Conservation (phyloP, 2,329 filamentous ascomycete species). For the Drechslerella stenobrocha region DNA sequence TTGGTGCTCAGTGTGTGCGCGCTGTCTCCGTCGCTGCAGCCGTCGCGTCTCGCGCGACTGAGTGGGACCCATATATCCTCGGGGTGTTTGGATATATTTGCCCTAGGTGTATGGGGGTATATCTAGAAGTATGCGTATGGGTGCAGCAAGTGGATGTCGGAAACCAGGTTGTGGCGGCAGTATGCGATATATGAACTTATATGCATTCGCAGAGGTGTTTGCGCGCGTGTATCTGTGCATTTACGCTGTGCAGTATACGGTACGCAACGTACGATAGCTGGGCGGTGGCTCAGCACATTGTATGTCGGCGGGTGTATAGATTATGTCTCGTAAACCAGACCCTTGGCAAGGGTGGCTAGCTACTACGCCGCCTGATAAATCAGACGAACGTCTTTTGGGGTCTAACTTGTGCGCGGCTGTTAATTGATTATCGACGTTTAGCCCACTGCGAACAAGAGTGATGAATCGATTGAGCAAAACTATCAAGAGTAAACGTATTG, state of each 20-base stretch:
- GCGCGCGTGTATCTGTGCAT: too few relatives aligned
- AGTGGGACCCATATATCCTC: conserved; percentile 35
- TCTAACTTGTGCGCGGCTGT: neutral
- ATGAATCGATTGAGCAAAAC: too few relatives aligned
- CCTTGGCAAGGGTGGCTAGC: neutral
- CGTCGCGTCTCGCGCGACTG: conserved; percentile 41
- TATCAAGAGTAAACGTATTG: too few relatives aligned
- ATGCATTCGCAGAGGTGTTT: too few relatives aligned
- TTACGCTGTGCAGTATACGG: neutral
- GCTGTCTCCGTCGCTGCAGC: conserved; percentile 17
- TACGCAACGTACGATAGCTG: neutral
- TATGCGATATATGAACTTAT: too few relatives aligned
- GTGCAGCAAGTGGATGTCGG: too few relatives aligned
- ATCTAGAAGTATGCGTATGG: neutral
- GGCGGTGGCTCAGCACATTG: neutral
- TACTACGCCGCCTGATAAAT: neutral
- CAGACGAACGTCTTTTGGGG: too few relatives aligned
- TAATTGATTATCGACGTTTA: too few relatives aligned
- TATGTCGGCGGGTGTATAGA: neutral
- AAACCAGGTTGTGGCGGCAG: too few relatives aligned
- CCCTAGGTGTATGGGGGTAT: neutral
- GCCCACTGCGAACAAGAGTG: too few relatives aligned
- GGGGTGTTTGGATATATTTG: too few relatives aligned
- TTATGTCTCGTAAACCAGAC: conserved; percentile 33
- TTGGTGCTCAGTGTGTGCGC: conserved; percentile 9